phyloP scores from a whole-genome alignment of 2,329 filamentous ascomycete species.

The Macrophomina tecta region DNA sequence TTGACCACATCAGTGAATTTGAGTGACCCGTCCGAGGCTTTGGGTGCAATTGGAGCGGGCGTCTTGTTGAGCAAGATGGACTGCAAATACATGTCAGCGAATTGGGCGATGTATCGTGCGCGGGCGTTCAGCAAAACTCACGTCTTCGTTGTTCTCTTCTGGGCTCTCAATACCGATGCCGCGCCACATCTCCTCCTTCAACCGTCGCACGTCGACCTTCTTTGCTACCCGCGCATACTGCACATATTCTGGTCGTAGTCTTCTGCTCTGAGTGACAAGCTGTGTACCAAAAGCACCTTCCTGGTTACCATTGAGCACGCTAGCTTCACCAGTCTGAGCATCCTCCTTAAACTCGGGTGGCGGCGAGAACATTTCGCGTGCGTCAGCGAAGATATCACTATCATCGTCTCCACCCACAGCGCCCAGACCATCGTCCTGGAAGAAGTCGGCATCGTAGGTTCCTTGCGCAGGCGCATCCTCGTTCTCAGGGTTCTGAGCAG shows the following conservation, averaged over 20 bases:
- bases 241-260: slow-evolving; percentile 68
- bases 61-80: slow-evolving; percentile 1
- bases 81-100: slow-evolving; percentile 3
- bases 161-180: slow-evolving; percentile 51
- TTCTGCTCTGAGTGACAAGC: slow-evolving; percentile 65
- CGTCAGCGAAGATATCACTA: slow-evolving; percentile 78
- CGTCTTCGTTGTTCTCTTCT: slow-evolving; percentile 42
- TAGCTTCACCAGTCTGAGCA: slow-evolving; percentile 24
- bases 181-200: slow-evolving; percentile 71
- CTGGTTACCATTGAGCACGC: slow-evolving; percentile 40
- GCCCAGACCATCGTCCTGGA: slow-evolving; percentile 83
- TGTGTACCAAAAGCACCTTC: slow-evolving; percentile 67
- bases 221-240: slow-evolving; percentile 70
- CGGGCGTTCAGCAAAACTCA: slow-evolving; percentile 31
- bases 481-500: slow-evolving; percentile 47
- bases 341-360: slow-evolving; percentile 18
- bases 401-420: slow-evolving; percentile 71
- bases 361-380: slow-evolving; percentile 70
- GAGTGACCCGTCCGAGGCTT: slow-evolving; percentile 61
- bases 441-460: slow-evolving; percentile 83
- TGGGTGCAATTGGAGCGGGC: slow-evolving; percentile 34
- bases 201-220: slow-evolving; percentile 68
- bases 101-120: not conserved
- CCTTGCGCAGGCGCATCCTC: slow-evolving; percentile 41
- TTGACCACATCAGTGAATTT: slow-evolving; percentile 95